Evolutionary conservation across 1,139 yeast genomes (phyloP).

Genomic region (Eremothecium sinecaudum): DNA sequence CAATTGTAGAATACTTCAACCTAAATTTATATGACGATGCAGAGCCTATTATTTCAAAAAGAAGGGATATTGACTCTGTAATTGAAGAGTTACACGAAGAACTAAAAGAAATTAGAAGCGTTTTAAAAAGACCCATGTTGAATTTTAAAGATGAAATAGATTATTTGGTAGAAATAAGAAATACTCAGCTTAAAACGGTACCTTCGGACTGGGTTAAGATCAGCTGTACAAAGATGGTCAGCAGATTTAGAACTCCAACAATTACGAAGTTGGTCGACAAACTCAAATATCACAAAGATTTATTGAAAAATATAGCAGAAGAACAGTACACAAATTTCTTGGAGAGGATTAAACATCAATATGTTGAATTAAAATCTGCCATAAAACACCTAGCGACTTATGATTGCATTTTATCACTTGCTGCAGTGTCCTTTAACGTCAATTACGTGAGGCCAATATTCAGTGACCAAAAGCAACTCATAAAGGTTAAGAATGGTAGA

Average conservation of each 20-base stretch:
- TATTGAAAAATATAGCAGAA: conserved; percentile 47
- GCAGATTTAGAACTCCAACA: conserved; percentile 63
- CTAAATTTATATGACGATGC: conserved; percentile 34
- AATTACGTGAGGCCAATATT: conserved; percentile 50
- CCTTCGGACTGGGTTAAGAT: conserved; percentile 73
- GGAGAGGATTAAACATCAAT: conserved; percentile 38
- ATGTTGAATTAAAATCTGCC: conserved; percentile 42
- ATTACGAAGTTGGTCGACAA: conserved; percentile 43
- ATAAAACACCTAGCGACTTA: conserved; percentile 48
- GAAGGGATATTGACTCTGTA: conserved; percentile 37
- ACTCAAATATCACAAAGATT: conserved; percentile 55
- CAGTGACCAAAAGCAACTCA: conserved; percentile 40
- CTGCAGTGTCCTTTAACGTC: conserved; percentile 43
- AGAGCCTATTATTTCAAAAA: conserved; percentile 36
- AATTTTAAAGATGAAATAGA: conserved; percentile 55
- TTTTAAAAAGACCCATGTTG: conserved; percentile 50
- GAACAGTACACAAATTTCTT: conserved; percentile 47
- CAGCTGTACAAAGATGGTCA: conserved; percentile 59
- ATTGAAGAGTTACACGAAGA: conserved; percentile 41
- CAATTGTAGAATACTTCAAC: conserved; percentile 48
- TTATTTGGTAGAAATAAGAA: conserved; percentile 64
- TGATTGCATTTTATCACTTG: conserved; percentile 69
- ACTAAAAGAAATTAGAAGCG: conserved; percentile 36
- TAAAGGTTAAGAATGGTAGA: conserved; percentile 51
- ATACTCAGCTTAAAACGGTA: conserved; percentile 44